Conservation (phyloP, 495 filamentous ascomycete genomes). For the Penicillium taxi region DNA sequence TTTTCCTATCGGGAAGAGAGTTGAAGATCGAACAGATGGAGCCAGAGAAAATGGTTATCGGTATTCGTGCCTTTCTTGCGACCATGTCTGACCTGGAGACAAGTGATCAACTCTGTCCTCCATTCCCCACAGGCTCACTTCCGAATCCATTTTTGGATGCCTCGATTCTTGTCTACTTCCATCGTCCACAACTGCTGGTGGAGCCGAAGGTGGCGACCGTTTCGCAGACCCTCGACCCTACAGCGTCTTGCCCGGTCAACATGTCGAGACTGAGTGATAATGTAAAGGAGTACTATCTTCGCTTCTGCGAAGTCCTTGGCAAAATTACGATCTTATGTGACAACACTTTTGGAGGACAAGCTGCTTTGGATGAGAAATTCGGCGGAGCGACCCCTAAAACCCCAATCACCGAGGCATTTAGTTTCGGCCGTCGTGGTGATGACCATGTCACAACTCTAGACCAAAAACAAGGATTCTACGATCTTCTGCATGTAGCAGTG, state of each 20-base stretch:
- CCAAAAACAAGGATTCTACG: slow-evolving; percentile 91
- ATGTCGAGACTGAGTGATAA: slow-evolving; percentile 63
- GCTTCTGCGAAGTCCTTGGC: slow-evolving; percentile 89
- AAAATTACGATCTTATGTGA: slow-evolving; percentile 95
- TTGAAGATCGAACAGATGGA: slow-evolving; percentile 88
- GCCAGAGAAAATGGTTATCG: slow-evolving; percentile 92
- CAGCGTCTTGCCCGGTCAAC: slow-evolving; percentile 60
- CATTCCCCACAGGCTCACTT: slow-evolving; percentile 58
- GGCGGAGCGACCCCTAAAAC: slow-evolving; percentile 80
- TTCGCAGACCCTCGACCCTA: slow-evolving; percentile 26
- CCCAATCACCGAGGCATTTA: slow-evolving; percentile 88
- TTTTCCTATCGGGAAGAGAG: slow-evolving; percentile 67
- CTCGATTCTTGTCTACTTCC: slow-evolving; percentile 26
- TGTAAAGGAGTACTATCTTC: slow-evolving; percentile 72
- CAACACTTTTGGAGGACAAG: slow-evolving; percentile 93
- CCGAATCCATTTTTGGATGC: slow-evolving; percentile 38
- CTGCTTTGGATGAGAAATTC: slow-evolving; percentile 91
- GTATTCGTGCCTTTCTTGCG: slow-evolving; percentile 83
- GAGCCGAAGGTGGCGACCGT: slow-evolving; percentile 28
- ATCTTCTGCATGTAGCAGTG: slow-evolving; percentile 89
- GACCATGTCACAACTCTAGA: slow-evolving; percentile 67
- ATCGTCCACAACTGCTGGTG: slow-evolving; percentile 33
- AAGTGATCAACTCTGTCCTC: slow-evolving; percentile 66
- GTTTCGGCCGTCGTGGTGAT: slow-evolving; percentile 73
- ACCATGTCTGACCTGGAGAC: slow-evolving; percentile 94